Conservation (phyloP, 495 filamentous ascomycete genomes). For the Halenospora varia region DNA sequence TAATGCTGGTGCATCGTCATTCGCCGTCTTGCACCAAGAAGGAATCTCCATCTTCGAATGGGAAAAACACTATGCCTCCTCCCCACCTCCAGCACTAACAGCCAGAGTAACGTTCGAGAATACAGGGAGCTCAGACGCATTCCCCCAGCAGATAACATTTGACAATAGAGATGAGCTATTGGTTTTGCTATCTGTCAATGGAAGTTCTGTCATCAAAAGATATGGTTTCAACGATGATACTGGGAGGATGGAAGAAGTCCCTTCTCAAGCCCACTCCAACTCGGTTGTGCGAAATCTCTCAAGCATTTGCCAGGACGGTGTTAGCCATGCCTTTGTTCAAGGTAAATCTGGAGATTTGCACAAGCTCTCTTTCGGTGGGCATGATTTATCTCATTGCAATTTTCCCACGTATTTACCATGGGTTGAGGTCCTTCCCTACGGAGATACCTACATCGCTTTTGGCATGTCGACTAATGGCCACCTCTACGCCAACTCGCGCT, state of each 20-base stretch:
- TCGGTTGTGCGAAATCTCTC: slow-evolving; percentile 7
- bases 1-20: slow-evolving; percentile 55
- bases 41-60: slow-evolving; percentile 64
- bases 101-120: slow-evolving; percentile 32
- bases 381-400: slow-evolving; percentile 13
- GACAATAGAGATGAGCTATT: slow-evolving; percentile 6
- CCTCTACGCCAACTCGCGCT: slow-evolving; percentile 70
- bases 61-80: slow-evolving; percentile 49
- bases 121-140: slow-evolving; percentile 29
- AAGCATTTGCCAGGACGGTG: slow-evolving; percentile 9
- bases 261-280: neutral
- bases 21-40: slow-evolving; percentile 66
- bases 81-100: slow-evolving; percentile 27
- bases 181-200: slow-evolving; percentile 1
- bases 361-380: slow-evolving; percentile 6
- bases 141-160: slow-evolving; percentile 19
- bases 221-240: slow-evolving; percentile 19
- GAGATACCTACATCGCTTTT: slow-evolving; percentile 44
- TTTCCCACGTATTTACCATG: slow-evolving; percentile 49
- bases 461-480: slow-evolving; percentile 68
- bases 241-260: slow-evolving; percentile 18
- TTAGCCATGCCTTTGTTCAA: slow-evolving; percentile 15
- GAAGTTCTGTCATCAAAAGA: neutral
- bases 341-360: slow-evolving; percentile 14
- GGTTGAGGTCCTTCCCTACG: slow-evolving; percentile 39